These are phyloP conservation scores for Diplogelasinospora grovesii DNA, from an alignment of 495 filamentous ascomycete species.

Conservation along the genomic window DNA sequence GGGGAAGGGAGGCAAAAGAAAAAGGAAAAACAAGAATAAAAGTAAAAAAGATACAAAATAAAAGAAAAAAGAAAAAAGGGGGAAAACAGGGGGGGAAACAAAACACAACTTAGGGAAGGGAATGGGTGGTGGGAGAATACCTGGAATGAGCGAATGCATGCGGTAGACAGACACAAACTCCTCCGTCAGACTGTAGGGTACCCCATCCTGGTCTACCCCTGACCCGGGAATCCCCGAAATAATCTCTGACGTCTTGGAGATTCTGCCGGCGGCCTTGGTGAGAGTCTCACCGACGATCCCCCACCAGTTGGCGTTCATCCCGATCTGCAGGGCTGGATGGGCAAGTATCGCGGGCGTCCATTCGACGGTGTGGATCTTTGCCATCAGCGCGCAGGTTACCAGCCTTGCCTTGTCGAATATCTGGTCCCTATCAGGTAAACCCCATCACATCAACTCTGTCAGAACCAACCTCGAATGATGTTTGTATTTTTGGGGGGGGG, in stretches of 20 bases:
- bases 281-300: slow-evolving; percentile 36
- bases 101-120: too few species aligned
- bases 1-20: not conserved
- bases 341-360: slow-evolving; percentile 41
- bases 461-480: too few species aligned
- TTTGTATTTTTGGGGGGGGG: too few species aligned
- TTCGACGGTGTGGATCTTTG: slow-evolving; percentile 43
- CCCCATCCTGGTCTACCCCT: slow-evolving; percentile 28
- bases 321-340: slow-evolving; percentile 33
- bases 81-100: not conserved
- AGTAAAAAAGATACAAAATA: not conserved
- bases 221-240: slow-evolving; percentile 37
- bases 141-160: slow-evolving; percentile 38
- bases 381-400: slow-evolving; percentile 41
- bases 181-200: slow-evolving; percentile 35
- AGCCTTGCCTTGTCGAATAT: slow-evolving; percentile 40
- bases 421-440: too few species aligned
- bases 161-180: slow-evolving; percentile 41
- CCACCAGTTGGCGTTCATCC: slow-evolving; percentile 40
- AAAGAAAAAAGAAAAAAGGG: not conserved
- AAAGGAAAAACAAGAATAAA: not conserved
- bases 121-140: too few species aligned
- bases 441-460: not conserved
- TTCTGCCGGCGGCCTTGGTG: slow-evolving; percentile 29
- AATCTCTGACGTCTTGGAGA: slow-evolving; percentile 30